Percentiles rank a stretch among this genome's conserved stretches.
phyloP scores from a whole-genome alignment of 495 filamentous ascomycete species.

The Penicillium steckii region DNA sequence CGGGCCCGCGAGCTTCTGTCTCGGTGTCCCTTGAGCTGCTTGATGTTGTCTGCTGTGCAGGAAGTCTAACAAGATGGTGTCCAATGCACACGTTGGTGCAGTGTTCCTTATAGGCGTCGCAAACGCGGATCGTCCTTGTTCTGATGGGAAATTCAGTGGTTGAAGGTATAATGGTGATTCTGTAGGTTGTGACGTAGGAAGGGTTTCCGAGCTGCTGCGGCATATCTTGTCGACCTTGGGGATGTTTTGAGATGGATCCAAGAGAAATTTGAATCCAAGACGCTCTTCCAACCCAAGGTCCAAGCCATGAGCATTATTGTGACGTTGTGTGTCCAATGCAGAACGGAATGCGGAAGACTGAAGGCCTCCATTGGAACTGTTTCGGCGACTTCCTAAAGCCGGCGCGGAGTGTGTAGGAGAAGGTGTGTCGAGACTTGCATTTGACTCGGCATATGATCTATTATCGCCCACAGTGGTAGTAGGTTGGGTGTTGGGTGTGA shows the following conservation, averaged over 20 bases:
- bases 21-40: slow-evolving; percentile 57
- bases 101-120: slow-evolving; percentile 57
- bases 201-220: slow-evolving; percentile 28
- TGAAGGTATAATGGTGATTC: slow-evolving; percentile 28
- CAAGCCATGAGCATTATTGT: slow-evolving; percentile 53
- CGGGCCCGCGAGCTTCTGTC: slow-evolving; percentile 65
- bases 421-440: slow-evolving; percentile 35
- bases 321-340: slow-evolving; percentile 51
- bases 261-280: slow-evolving; percentile 66
- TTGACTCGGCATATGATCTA: slow-evolving; percentile 32
- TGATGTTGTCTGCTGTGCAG: slow-evolving; percentile 64
- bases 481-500: slow-evolving; percentile 17
- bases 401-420: slow-evolving; percentile 38
- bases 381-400: slow-evolving; percentile 25
- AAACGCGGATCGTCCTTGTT: slow-evolving; percentile 31
- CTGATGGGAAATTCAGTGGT: slow-evolving; percentile 19
- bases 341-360: slow-evolving; percentile 28
- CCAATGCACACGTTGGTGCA: slow-evolving; percentile 67
- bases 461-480: slow-evolving; percentile 19
- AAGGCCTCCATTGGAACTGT: slow-evolving; percentile 23
- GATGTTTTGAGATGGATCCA: slow-evolving; percentile 52
- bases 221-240: slow-evolving; percentile 37
- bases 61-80: slow-evolving; percentile 74
- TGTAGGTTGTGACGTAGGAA: slow-evolving; percentile 22
- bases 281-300: slow-evolving; percentile 57